Conservation (phyloP, 2,329 filamentous ascomycete species). For the Paracoccidioides brasiliensis region DNA sequence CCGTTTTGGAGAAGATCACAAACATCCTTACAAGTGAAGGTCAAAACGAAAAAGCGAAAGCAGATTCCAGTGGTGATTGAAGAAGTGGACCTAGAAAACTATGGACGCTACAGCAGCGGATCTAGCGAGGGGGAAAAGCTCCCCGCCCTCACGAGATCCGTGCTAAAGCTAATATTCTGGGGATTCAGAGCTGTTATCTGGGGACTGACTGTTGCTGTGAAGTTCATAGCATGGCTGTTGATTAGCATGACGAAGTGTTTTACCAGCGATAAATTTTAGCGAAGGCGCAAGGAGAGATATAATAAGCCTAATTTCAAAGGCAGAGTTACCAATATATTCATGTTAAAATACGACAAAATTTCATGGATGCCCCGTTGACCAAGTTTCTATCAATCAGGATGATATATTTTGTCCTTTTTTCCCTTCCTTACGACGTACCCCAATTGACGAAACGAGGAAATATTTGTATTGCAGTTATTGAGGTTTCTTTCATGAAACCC, state of each 20-base stretch:
- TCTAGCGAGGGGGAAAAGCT: constrained; percentile 28
- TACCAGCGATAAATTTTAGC: constrained; percentile 31
- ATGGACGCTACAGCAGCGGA: constrained; percentile 27
- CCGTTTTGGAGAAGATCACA: constrained; percentile 9
- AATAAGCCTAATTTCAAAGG: background rate
- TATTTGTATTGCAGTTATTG: background rate
- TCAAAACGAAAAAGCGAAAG: constrained; percentile 16
- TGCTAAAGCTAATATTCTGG: constrained; percentile 28
- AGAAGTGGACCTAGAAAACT: constrained; percentile 35
- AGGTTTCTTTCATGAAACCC: background rate
- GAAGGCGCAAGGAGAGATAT: background rate
- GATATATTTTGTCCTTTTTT: background rate
- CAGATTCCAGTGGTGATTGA: constrained; percentile 25
- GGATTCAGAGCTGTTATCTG: constrained; percentile 27
- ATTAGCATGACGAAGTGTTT: constrained; percentile 27
- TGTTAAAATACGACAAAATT: background rate
- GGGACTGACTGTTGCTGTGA: constrained; percentile 25
- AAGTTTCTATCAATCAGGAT: background rate
- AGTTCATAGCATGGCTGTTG: constrained; percentile 30
- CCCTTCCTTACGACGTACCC: too few relatives aligned
- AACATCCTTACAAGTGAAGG: constrained; percentile 9
- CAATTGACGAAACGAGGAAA: background rate
- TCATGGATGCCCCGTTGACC: background rate
- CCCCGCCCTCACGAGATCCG: constrained; percentile 23
- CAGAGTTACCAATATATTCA: background rate